phyloP scores from a whole-genome alignment of 306 rosid genomes.

The Hippophae rhamnoides region DNA sequence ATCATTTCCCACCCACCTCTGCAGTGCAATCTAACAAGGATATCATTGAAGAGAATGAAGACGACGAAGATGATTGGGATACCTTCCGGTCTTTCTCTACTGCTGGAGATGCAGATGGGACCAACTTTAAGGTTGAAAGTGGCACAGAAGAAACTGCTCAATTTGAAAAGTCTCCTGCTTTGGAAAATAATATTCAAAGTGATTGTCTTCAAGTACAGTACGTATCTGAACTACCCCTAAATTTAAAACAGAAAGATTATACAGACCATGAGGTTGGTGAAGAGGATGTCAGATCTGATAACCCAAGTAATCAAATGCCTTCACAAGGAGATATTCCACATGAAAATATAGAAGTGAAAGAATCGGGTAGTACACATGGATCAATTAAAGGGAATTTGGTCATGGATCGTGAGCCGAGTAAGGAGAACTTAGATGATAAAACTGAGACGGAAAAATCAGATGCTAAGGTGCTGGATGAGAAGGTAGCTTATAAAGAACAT shows the following conservation, averaged over 20 bases:
- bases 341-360: constrained; percentile 9
- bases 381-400: constrained; percentile 10
- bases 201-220: constrained; percentile 28
- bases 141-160: constrained; percentile 18
- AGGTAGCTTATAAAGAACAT: constrained; percentile 12
- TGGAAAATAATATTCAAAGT: constrained; percentile 19
- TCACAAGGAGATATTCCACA: constrained; percentile 3
- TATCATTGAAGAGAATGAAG: constrained; percentile 28
- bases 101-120: constrained; percentile 39
- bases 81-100: constrained; percentile 83
- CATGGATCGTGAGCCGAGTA: constrained; percentile 13
- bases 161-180: constrained; percentile 26
- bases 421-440: constrained; percentile 11
- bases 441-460: constrained; percentile 15
- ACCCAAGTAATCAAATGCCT: constrained; percentile 8
- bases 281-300: constrained; percentile 16
- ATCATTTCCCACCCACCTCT: constrained; percentile 15
- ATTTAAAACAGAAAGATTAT: neutral
- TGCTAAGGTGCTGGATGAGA: constrained; percentile 1
- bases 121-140: constrained; percentile 30
- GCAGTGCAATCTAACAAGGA: constrained; percentile 16
- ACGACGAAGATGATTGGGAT: constrained; percentile 90
- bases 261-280: constrained; percentile 21
- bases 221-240: constrained; percentile 19
- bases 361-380: constrained; percentile 15